Evolutionary conservation across 768 basidiomycete genomes (phyloP).

Genomic region (Pholiota microspora): DNA sequence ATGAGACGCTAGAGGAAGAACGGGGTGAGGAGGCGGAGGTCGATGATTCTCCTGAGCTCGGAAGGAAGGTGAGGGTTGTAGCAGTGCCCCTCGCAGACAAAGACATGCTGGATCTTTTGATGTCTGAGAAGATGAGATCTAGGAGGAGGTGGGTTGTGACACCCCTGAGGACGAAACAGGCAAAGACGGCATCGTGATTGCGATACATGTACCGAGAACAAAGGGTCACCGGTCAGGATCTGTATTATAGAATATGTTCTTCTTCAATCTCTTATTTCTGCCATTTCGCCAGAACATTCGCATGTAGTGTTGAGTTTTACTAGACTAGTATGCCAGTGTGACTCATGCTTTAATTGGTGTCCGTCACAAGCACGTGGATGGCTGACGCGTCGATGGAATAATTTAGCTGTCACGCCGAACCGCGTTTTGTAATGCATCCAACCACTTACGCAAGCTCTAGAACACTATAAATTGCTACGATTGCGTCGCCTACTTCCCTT

Average conservation of each 20-base stretch:
- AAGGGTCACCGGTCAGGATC: background rate
- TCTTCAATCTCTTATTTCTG: too few species aligned
- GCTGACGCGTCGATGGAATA: conserved; percentile 12
- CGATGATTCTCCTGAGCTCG: conserved; percentile 64
- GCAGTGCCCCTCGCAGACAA: conserved; percentile 34
- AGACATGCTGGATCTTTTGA: conserved; percentile 22
- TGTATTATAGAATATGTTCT: background rate
- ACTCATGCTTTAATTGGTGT: too few species aligned
- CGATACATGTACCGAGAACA: background rate
- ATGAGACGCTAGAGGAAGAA: conserved; percentile 79
- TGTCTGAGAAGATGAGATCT: conserved; percentile 30
- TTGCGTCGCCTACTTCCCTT: background rate
- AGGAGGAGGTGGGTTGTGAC: conserved; percentile 38
- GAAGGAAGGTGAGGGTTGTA: conserved; percentile 52
- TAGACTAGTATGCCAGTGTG: too few species aligned
- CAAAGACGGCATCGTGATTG: conserved; percentile 26
- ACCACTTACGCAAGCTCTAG: conserved; percentile 21
- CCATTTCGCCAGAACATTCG: too few species aligned
- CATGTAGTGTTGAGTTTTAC: too few species aligned
- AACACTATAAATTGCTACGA: conserved; percentile 4
- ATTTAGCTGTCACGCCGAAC: conserved; percentile 15
- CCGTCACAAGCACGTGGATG: conserved; percentile 4
- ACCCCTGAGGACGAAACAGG: conserved; percentile 35
- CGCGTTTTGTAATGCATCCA: conserved; percentile 11
- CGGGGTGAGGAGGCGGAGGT: conserved; percentile 75